A percentile compares a stretch with the other conserved stretches of the same genome.
Evolutionary conservation across 768 basidiomycete species (phyloP).

Genomic region (Pisolithus tinctorius): DNA sequence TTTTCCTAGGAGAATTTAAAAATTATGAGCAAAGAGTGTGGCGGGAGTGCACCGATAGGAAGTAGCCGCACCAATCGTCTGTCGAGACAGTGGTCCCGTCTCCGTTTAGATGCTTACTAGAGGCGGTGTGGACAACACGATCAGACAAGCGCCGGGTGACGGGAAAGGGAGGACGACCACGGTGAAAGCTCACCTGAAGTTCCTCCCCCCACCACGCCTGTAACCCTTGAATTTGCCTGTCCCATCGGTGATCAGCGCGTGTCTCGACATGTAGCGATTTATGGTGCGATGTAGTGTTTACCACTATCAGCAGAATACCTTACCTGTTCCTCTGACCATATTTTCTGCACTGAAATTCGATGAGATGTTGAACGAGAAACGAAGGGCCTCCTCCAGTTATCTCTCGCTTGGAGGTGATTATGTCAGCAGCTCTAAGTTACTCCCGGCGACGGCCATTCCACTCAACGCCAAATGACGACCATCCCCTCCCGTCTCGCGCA

Average conservation of each 20-base stretch:
- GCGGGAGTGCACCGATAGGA: conserved; percentile 3
- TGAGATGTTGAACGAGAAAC: background rate
- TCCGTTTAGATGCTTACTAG: conserved; percentile 54
- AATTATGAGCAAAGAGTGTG: conserved; percentile 6
- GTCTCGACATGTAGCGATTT: too few relatives aligned
- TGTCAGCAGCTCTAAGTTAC: conserved; percentile 6
- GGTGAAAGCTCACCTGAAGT: conserved; percentile 53
- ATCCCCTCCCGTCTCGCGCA: conserved; percentile 88
- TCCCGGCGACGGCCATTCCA: background rate
- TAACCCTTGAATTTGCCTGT: conserved; percentile 74
- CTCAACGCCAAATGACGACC: conserved; percentile 49
- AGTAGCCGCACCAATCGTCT: conserved; percentile 37
- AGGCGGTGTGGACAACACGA: background rate
- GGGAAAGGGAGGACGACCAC: conserved; percentile 1
- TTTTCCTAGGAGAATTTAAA: background rate
- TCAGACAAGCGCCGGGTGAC: conserved; percentile 8
- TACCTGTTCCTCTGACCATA: conserved; percentile 30
- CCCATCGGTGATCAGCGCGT: background rate
- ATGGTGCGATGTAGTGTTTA: background rate
- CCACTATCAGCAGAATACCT: background rate
- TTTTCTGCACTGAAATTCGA: background rate
- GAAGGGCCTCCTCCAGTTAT: background rate
- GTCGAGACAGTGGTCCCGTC: conserved; percentile 48
- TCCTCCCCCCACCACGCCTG: conserved; percentile 83
- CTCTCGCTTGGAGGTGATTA: conserved; percentile 5